These are phyloP conservation scores for Podosphaera xanthii DNA, from an alignment of 2,329 filamentous ascomycete genomes.

Conservation along the genomic window DNA sequence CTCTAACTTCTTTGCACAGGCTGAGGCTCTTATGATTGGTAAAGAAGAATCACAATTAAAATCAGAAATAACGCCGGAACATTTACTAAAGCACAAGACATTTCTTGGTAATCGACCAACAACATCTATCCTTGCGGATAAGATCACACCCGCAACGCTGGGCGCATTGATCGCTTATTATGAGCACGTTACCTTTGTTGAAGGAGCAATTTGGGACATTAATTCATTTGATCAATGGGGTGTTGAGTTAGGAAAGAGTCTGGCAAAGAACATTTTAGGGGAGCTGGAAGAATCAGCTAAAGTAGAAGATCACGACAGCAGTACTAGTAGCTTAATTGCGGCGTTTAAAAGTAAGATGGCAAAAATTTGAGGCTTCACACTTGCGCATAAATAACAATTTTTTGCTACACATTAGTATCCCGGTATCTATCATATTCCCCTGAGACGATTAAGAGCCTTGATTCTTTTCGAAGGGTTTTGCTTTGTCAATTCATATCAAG, in stretches of 20 bases:
- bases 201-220: constrained; percentile 97
- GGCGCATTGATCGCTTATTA: constrained; percentile 96
- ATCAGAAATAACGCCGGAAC: constrained; percentile 47
- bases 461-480: too few relatives aligned
- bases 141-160: constrained; percentile 83
- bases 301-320: constrained; percentile 51
- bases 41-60: constrained; percentile 65
- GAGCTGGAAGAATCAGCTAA: constrained; percentile 66
- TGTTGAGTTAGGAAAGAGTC: constrained; percentile 87
- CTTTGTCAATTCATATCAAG: too few relatives aligned
- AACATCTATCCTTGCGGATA: constrained; percentile 72
- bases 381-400: not conserved
- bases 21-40: constrained; percentile 76
- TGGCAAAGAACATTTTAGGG: constrained; percentile 74
- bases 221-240: constrained; percentile 99
- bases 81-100: constrained; percentile 91
- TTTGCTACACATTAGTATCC: not conserved
- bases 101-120: constrained; percentile 96
- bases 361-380: constrained; percentile 1
- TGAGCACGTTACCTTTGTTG: constrained; percentile 93
- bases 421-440: not conserved
- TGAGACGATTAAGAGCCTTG: too few relatives aligned
- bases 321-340: constrained; percentile 71
- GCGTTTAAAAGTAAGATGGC: constrained; percentile 55
- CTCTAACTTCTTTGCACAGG: constrained; percentile 77